Conservation (phyloP, 2,329 filamentous ascomycete genomes). For the Colletotrichum kahawae region DNA sequence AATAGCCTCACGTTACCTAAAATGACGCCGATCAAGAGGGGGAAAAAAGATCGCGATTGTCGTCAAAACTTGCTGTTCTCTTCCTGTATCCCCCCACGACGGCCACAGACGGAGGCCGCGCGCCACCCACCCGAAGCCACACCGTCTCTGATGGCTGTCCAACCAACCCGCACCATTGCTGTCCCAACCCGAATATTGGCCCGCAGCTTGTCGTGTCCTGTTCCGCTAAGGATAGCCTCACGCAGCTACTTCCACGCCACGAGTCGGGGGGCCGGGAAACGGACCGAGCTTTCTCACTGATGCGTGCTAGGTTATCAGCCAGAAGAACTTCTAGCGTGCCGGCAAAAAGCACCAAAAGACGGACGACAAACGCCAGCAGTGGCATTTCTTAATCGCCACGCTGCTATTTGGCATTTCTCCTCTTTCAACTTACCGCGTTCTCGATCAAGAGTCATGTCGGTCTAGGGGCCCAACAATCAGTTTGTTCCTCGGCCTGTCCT, state of each 20-base stretch:
- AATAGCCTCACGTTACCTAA: background rate
- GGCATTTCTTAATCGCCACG: background rate
- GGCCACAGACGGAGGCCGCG: background rate
- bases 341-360: background rate
- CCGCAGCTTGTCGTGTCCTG: background rate
- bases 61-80: background rate
- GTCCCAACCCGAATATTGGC: constrained; percentile 1
- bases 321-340: background rate
- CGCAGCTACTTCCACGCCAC: background rate
- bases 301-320: background rate
- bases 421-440: background rate
- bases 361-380: background rate
- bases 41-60: background rate
- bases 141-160: constrained; percentile 2
- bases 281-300: constrained; percentile 12
- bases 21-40: background rate
- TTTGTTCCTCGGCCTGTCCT: background rate
- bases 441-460: background rate
- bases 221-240: background rate
- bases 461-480: background rate
- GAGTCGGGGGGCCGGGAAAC: background rate
- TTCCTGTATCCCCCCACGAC: constrained; percentile 1
- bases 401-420: background rate
- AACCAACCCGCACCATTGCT: background rate
- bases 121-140: constrained; percentile 13